Conservation (phyloP, 2,329 filamentous ascomycete species). For the Aureobasidium zeae region DNA sequence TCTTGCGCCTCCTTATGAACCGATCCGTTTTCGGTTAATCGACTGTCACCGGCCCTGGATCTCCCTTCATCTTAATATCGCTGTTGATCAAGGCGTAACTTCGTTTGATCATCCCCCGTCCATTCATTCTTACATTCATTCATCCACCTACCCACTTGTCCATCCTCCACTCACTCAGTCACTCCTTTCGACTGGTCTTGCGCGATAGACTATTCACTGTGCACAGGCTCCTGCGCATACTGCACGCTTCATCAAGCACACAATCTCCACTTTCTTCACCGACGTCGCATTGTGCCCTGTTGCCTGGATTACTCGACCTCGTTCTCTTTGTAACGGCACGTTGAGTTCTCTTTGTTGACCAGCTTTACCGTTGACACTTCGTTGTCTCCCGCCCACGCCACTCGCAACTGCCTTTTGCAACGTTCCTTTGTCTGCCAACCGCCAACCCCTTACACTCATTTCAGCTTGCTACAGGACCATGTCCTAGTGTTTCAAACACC, state of each 20-base stretch:
- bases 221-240: not conserved
- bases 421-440: conserved; percentile 5
- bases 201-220: not conserved
- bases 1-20: not conserved
- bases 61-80: conserved; percentile 12
- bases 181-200: not conserved
- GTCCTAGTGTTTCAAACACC: conserved; percentile 17
- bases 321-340: conserved; percentile 12
- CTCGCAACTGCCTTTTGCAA: conserved; percentile 6
- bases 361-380: conserved; percentile 12
- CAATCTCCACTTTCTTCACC: conserved; percentile 9
- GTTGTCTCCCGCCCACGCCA: conserved; percentile 14
- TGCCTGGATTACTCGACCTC: conserved; percentile 6
- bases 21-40: conserved; percentile 10
- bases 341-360: conserved; percentile 13
- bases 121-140: conserved; percentile 8
- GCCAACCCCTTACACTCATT: conserved; percentile 16
- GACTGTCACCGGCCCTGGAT: conserved; percentile 1
- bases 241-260: not conserved
- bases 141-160: not conserved
- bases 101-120: conserved; percentile 14
- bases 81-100: conserved; percentile 9
- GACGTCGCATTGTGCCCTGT: conserved; percentile 8
- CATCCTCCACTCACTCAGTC: conserved; percentile 3
- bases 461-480: conserved; percentile 14